Evolutionary conservation across 139 green algal genomes (phyloP), one percentile per base, ranked within the genome.

Genomic region (Chlamydomonas incerta): DNA sequence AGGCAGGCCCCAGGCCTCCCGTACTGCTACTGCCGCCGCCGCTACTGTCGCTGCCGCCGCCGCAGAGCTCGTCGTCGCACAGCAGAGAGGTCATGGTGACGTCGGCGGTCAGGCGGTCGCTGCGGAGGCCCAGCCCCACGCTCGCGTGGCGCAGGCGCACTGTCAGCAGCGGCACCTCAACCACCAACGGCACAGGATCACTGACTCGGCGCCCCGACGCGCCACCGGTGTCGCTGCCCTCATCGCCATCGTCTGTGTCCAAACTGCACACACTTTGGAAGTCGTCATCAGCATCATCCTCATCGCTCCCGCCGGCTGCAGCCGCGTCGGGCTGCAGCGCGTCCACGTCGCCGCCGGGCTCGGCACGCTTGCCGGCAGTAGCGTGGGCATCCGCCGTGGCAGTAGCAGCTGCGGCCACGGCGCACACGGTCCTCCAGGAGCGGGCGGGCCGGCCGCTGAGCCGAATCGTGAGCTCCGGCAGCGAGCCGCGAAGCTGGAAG

Each of bases 401-500:
- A 24, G 60, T 24, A 24, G 60, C 23, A 24, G 60, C 60, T 2
- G 21, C 60, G 60, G 60, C 60, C 8, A n/a, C 24, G 23, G 60
- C 60, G 60, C 60, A 66, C 24, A 66, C 18, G 18, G 24, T 15
- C 18, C 24, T 0, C 60, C 91, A 95, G 47, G 83, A 62, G 33
- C 83, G 66, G 13, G 88, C 74, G 26, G 84, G n/a, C 24, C 91
- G 69, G 34, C 93, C 93, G 33, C 81, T 87, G 0, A 94, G 84
- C 66, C 91, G 90, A 18, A 96, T 46, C 10, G 88, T 87, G 47
- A 97, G 71, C 85, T 96, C 94, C 1, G 89, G 81, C 57, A 97
- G 88, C 23, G 88, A 67, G 13, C 89, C 91, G 15, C 81, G 80
- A 21, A 95, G 70, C 70, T 90, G 46, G 31, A 87, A 24, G 52